Conservation (phyloP, 306 rosid genomes). For the Cyclanthera cordifolia region DNA sequence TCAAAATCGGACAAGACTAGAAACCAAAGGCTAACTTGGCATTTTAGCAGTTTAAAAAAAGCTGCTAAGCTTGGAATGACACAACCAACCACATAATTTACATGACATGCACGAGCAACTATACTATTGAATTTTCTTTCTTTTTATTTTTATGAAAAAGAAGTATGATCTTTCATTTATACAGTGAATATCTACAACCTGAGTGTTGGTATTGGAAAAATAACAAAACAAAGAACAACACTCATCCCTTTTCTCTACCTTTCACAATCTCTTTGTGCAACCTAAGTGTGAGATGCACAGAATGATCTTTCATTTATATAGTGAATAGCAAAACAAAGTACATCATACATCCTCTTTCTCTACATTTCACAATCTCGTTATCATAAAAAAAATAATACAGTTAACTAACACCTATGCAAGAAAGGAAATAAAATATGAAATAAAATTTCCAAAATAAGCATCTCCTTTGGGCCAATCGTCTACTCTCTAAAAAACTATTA, state of each 20-base stretch:
- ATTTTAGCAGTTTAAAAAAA: slow-evolving; percentile 1
- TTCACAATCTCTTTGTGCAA: background rate
- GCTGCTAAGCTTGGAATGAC: background rate
- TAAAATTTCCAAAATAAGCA: background rate
- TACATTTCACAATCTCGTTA: too few relatives aligned
- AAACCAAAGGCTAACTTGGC: background rate
- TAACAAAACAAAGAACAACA: background rate
- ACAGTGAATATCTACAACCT: background rate
- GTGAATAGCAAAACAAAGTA: background rate
- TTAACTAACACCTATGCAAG: background rate
- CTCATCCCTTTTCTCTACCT: background rate
- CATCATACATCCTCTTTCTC: too few relatives aligned
- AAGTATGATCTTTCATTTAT: background rate
- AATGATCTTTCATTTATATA: background rate
- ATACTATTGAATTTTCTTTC: background rate
- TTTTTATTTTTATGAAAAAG: background rate
- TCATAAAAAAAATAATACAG: too few relatives aligned
- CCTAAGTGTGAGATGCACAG: background rate
- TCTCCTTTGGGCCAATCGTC: too few relatives aligned
- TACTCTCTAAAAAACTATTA: too few relatives aligned
- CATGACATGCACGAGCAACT: background rate
- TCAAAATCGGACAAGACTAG: background rate
- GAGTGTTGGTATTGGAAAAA: background rate
- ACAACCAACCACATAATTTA: background rate
- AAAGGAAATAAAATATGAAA: background rate